These are phyloP conservation scores for Trichosporon sp. DNA, from an alignment of 1,284 basidiomycete species.

Conservation along the genomic window DNA sequence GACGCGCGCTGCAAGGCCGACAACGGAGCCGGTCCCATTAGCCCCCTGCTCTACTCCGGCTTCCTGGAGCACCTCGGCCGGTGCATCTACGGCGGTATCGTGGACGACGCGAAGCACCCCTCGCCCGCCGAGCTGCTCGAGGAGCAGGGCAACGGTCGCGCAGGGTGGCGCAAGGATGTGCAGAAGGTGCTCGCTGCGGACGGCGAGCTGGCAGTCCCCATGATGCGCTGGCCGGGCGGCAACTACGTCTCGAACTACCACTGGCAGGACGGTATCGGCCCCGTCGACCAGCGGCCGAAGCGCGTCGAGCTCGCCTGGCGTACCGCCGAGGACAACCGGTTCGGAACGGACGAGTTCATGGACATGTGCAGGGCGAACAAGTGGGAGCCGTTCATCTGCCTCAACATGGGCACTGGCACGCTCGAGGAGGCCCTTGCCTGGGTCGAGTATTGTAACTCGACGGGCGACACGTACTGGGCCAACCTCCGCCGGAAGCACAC, in stretches of 20 bases:
- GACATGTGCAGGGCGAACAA: constrained; percentile 41
- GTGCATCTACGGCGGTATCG: constrained; percentile 65
- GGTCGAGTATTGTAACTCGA: constrained; percentile 67
- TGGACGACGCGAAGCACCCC: constrained; percentile 58
- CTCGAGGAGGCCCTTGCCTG: constrained; percentile 66
- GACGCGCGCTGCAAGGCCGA: constrained; percentile 18
- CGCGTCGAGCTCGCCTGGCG: constrained; percentile 66
- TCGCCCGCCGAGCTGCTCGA: constrained; percentile 46
- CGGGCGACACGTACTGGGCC: constrained; percentile 58
- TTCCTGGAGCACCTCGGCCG: constrained; percentile 65
- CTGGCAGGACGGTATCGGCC: constrained; percentile 68
- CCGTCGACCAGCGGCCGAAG: constrained; percentile 61
- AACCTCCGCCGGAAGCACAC: constrained; percentile 63
- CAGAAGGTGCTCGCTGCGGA: constrained; percentile 61
- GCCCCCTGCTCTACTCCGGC: constrained; percentile 60
- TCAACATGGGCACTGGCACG: constrained; percentile 64
- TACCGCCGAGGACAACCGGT: constrained; percentile 64
- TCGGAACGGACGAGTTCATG: constrained; percentile 63
- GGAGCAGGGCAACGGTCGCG: constrained; percentile 43
- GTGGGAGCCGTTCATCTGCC: constrained; percentile 64
- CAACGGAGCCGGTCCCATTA: constrained; percentile 25
- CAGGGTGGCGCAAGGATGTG: constrained; percentile 65
- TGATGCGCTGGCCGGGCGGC: constrained; percentile 64
- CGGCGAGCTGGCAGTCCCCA: constrained; percentile 60
- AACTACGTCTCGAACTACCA: constrained; percentile 63